phyloP scores from a whole-genome alignment of 192 early-diverging fungal genomes.

The Chytriomyces sp. region DNA sequence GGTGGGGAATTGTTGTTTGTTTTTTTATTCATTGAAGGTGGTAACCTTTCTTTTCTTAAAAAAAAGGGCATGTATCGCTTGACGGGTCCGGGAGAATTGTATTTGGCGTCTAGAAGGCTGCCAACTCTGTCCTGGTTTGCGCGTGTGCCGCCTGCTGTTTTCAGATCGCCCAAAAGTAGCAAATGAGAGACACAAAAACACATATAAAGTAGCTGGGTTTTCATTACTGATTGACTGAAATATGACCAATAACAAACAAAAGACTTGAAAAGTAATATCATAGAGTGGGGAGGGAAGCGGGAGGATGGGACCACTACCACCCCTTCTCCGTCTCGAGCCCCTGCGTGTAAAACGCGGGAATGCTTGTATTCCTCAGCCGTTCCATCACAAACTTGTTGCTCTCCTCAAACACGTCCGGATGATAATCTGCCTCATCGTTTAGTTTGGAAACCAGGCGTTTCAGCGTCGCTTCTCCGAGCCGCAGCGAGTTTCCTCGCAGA shows the following conservation, averaged over 20 bases:
- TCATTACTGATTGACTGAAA: neutral
- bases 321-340: conserved; percentile 19
- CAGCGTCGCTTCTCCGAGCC: neutral
- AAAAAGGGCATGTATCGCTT: conserved; percentile 37
- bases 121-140: conserved; percentile 39
- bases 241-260: neutral
- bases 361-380: conserved; percentile 14
- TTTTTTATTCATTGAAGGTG: neutral
- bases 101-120: conserved; percentile 61
- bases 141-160: conserved; percentile 10
- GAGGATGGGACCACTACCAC: neutral
- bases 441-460: neutral
- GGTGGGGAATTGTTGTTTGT: neutral
- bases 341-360: conserved; percentile 27
- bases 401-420: conserved; percentile 28
- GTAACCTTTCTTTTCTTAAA: neutral
- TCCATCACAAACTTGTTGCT: conserved; percentile 17
- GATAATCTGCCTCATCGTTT: conserved; percentile 12
- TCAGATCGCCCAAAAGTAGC: neutral
- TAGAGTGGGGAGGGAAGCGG: too few species aligned
- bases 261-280: neutral
- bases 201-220: too few species aligned
- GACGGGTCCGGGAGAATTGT: conserved; percentile 69
- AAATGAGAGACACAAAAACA: neutral
- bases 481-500: conserved; percentile 6